Conservation (phyloP, 495 filamentous ascomycete genomes). For the Trichoderma gamsii region DNA sequence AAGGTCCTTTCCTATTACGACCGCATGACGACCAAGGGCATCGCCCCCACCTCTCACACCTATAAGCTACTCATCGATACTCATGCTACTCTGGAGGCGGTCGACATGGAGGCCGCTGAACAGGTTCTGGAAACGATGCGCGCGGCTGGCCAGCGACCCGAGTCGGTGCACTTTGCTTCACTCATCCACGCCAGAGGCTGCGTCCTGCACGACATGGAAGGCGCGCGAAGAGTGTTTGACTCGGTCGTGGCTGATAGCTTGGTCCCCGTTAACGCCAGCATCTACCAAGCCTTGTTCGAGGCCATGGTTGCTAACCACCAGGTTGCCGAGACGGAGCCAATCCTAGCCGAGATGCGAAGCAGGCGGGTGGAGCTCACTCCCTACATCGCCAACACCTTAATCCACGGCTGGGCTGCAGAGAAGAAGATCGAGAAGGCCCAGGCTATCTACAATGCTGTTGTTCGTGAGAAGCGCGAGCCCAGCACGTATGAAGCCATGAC, state of each 20-base stretch:
- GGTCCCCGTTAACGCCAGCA: conserved; percentile 68
- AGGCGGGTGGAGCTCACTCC: conserved; percentile 79
- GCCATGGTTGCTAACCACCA: conserved; percentile 91
- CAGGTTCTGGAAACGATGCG: conserved; percentile 73
- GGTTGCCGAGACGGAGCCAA: conserved; percentile 65
- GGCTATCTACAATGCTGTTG: conserved; percentile 69
- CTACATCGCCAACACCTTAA: conserved; percentile 98
- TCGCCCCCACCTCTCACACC: conserved; percentile 88
- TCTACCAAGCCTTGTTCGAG: conserved; percentile 95
- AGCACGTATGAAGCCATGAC: conserved; percentile 99
- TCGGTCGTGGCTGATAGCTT: conserved; percentile 58
- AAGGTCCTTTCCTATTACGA: conserved; percentile 97
- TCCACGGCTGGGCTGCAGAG: conserved; percentile 90
- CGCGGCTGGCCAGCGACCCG: conserved; percentile 64
- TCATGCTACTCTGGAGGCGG: conserved; percentile 85
- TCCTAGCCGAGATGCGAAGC: conserved; percentile 67
- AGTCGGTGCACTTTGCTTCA: conserved; percentile 91
- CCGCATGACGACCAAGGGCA: conserved; percentile 81
- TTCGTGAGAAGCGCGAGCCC: conserved; percentile 73
- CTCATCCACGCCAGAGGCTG: conserved; percentile 95
- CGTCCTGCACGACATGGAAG: conserved; percentile 81
- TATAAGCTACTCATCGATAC: conserved; percentile 97
- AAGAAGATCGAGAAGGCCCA: conserved; percentile 74
- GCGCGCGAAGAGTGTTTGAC: conserved; percentile 77
- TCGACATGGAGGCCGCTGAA: conserved; percentile 88